Conservation (phyloP, 805 yeast species). For the Metschnikowia koreensis region DNA sequence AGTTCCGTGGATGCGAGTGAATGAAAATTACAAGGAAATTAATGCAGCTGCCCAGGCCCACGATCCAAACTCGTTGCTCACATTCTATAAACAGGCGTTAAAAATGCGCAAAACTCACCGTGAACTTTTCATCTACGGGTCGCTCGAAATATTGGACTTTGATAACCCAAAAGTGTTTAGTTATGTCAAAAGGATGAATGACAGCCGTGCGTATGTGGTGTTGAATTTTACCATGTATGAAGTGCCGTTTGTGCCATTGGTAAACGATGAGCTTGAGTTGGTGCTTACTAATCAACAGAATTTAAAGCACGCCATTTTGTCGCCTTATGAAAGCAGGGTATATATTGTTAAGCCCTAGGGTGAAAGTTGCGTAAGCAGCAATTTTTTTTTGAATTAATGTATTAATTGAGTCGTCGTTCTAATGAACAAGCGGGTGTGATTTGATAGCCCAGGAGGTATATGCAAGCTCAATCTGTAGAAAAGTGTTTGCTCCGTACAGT, state of each 20-base stretch:
- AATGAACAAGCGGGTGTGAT: too few relatives aligned
- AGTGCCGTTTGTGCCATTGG: slow-evolving; percentile 11
- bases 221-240: slow-evolving; percentile 24
- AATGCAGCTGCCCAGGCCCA: slow-evolving; percentile 47
- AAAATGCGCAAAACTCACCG: slow-evolving; percentile 42
- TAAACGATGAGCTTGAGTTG: slow-evolving; percentile 27
- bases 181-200: slow-evolving; percentile 37
- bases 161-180: slow-evolving; percentile 41
- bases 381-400: neutral
- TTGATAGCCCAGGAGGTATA: too few relatives aligned
- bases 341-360: slow-evolving; percentile 20
- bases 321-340: slow-evolving; percentile 45
- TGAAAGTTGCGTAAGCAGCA: neutral
- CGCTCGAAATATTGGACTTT: slow-evolving; percentile 42
- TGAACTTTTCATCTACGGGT: slow-evolving; percentile 47
- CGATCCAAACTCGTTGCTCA: slow-evolving; percentile 46
- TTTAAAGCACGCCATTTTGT: slow-evolving; percentile 19
- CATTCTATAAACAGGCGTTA: slow-evolving; percentile 47
- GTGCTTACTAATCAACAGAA: slow-evolving; percentile 27
- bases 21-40: slow-evolving; percentile 48
- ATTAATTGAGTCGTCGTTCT: neutral
- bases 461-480: too few relatives aligned
- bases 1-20: slow-evolving; percentile 54
- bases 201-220: slow-evolving; percentile 24
- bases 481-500: too few relatives aligned